Base-by-base conservation (phyloP, 2,329 filamentous ascomycete genomes). In the Rutstroemia sp. region DNA sequence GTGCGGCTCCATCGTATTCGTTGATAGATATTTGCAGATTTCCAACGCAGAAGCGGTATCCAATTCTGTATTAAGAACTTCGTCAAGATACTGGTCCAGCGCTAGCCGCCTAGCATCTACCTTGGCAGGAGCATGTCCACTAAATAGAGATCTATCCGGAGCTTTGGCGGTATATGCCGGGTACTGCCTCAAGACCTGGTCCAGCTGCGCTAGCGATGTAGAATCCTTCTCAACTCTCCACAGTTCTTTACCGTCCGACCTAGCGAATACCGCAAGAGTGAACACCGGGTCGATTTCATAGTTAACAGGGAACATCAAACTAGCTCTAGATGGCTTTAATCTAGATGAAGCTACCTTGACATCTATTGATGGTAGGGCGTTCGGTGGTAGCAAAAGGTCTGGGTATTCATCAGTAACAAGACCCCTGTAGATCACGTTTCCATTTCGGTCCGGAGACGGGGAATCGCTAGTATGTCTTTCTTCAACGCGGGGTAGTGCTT, bases 201-300 rank as follows among this genome's bases (percentile, higher is more conserved):
- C 92, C 38, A 99, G 77, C 61, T 86, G 84, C n/a, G 83, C 80
- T 27, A 99, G 76, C 27, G 92, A 90, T 14, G 81, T 75, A 3
- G 89, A 88, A 59, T 95, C 90, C 72, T 99, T 99, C 72, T 99
- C 94, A 6, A 96, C 83, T 30, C 92, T 84, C 92, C 94, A 97
- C 10, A 99, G 76, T 69, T 97, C 92, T 55, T 80, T 81, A 3
- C 81, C 76, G 60, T 90, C 84, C 0, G 84, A 86, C 54, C 92
- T 84, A 9, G 88, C 88, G 65, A 90, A 87, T 38, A 99, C 76
- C 17, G 91, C 92, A 53, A 99, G 76, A 0, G 91, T 96, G 67
- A 97, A 96, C 0, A 97, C 92, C 0, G 92, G 90, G 64, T 96
- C 92, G 68, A 96, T 92, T 57, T 96, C 92, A 19, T 88, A 76